Evolutionary conservation across 495 filamentous ascomycete genomes (phyloP).

Genomic region (Trichodelitschia bisporula): DNA sequence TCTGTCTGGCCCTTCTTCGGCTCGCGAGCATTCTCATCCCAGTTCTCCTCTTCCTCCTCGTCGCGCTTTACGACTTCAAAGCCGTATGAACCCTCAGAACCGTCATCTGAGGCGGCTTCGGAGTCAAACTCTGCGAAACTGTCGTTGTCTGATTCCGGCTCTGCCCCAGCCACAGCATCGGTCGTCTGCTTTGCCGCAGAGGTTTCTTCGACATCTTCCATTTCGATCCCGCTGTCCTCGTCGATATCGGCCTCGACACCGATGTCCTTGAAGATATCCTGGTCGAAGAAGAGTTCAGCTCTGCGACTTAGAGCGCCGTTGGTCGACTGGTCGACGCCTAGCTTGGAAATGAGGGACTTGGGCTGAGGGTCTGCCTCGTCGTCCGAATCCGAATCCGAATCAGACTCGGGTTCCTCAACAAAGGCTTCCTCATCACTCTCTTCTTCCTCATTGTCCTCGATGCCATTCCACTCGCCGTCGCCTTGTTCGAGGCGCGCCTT

Average conservation of each 20-base stretch:
- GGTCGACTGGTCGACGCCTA: slow-evolving; percentile 20
- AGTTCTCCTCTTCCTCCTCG: slow-evolving; percentile 29
- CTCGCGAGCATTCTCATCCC: slow-evolving; percentile 43
- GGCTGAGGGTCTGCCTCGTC: slow-evolving; percentile 24
- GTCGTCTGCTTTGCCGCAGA: neutral
- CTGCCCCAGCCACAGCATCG: slow-evolving; percentile 1
- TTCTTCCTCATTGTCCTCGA: slow-evolving; percentile 49
- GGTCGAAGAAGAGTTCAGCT: slow-evolving; percentile 74
- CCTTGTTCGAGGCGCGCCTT: slow-evolving; percentile 59
- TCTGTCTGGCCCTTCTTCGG: slow-evolving; percentile 30
- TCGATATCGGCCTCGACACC: slow-evolving; percentile 27
- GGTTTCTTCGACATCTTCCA: slow-evolving; percentile 11
- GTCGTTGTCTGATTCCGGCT: slow-evolving; percentile 8
- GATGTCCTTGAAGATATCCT: slow-evolving; percentile 79
- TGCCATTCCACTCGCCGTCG: slow-evolving; percentile 78
- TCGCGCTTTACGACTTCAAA: slow-evolving; percentile 27
- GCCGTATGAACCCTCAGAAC: too few relatives aligned
- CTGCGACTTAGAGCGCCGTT: slow-evolving; percentile 52
- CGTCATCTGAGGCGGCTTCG: slow-evolving; percentile 8
- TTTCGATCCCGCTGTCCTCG: slow-evolving; percentile 27
- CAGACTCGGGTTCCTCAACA: slow-evolving; percentile 23
- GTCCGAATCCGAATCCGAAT: slow-evolving; percentile 27
- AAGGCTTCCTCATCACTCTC: slow-evolving; percentile 14
- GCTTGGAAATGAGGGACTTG: slow-evolving; percentile 22
- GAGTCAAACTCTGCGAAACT: slow-evolving; percentile 5